phyloP scores from a whole-genome alignment of 2,329 filamentous ascomycete species.

The Rutstroemia sp. region DNA sequence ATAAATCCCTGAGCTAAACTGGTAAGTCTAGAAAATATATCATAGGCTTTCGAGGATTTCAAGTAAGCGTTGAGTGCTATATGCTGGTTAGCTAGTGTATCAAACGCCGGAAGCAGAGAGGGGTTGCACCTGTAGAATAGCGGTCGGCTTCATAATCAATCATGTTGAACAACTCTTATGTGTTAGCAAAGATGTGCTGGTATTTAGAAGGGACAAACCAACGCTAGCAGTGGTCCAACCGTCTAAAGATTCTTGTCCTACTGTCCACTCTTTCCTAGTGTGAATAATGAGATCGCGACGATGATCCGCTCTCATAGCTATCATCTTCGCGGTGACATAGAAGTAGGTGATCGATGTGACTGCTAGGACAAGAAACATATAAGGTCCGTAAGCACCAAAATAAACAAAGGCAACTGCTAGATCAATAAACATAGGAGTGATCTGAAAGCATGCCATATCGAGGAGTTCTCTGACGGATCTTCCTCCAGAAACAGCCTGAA shows the following conservation, averaged over 20 bases:
- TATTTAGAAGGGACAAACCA: constrained; percentile 9
- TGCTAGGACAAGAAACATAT: constrained; percentile 45
- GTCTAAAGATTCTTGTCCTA: constrained; percentile 32
- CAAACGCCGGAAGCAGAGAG: too few relatives aligned
- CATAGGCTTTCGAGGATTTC: constrained; percentile 29
- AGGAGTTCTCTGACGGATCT: constrained; percentile 51
- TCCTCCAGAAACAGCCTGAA: constrained; percentile 58
- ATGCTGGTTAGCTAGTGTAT: too few relatives aligned
- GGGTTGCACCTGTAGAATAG: constrained; percentile 33
- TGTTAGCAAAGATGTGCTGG: background rate
- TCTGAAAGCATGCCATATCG: constrained; percentile 50
- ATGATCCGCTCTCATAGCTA: constrained; percentile 26
- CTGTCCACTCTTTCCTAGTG: constrained; percentile 30
- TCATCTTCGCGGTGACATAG: constrained; percentile 38
- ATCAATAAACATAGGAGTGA: constrained; percentile 56
- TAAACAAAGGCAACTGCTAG: constrained; percentile 52
- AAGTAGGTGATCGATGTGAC: constrained; percentile 43
- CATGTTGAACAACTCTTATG: constrained; percentile 43
- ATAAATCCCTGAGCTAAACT: constrained; percentile 49
- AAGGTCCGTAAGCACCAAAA: constrained; percentile 51
- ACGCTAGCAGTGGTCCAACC: constrained; percentile 34
- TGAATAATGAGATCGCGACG: constrained; percentile 30
- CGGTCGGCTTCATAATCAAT: constrained; percentile 43
- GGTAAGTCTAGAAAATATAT: constrained; percentile 30
- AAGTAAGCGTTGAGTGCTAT: constrained; percentile 33